Conservation (phyloP, 257 asterid species). For the Solanum lignicaule region DNA sequence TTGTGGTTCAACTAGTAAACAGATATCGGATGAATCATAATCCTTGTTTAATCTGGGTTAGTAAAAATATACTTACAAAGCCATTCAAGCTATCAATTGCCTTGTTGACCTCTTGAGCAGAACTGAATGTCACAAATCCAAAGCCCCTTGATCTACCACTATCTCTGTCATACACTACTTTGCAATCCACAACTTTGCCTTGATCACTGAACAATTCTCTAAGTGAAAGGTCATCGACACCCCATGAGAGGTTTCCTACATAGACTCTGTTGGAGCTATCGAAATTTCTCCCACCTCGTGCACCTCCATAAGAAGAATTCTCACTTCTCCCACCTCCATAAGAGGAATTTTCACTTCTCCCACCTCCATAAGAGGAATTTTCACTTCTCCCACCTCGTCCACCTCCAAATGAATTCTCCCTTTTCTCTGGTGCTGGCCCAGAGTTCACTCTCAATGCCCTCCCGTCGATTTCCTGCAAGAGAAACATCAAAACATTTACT, state of each 20-base stretch:
- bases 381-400: slow-evolving; percentile 40
- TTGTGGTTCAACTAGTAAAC: background rate
- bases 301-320: slow-evolving; percentile 22
- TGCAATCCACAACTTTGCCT: slow-evolving; percentile 73
- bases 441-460: slow-evolving; percentile 68
- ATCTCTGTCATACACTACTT: slow-evolving; percentile 78
- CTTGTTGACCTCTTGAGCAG: slow-evolving; percentile 53
- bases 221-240: slow-evolving; percentile 65
- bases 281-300: slow-evolving; percentile 38
- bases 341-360: slow-evolving; percentile 8
- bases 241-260: slow-evolving; percentile 90
- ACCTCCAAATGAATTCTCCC: slow-evolving; percentile 34
- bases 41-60: background rate
- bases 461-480: slow-evolving; percentile 76
- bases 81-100: slow-evolving; percentile 64
- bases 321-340: slow-evolving; percentile 23
- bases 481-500: background rate
- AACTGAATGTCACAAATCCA: slow-evolving; percentile 69
- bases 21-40: background rate
- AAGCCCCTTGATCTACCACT: slow-evolving; percentile 90
- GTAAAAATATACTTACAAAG: slow-evolving; percentile 36
- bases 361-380: slow-evolving; percentile 21
- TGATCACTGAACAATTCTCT: slow-evolving; percentile 63
- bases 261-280: slow-evolving; percentile 47
- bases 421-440: slow-evolving; percentile 73